Evolutionary conservation across 805 yeast species (phyloP).

Genomic region (Torulaspora quercuum): DNA sequence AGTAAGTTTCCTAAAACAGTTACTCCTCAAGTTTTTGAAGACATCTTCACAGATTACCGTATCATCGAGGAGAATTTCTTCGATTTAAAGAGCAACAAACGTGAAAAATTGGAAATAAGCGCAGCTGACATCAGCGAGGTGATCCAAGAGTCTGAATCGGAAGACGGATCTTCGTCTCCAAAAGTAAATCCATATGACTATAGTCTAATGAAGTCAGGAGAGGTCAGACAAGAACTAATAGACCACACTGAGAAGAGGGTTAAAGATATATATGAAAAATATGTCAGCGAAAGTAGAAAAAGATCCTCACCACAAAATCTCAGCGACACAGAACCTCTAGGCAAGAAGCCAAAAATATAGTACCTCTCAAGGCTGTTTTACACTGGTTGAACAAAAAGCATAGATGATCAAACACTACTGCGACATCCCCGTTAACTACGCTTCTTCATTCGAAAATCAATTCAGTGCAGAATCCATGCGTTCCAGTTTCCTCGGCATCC

Average conservation of each 20-base stretch:
- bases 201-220: conserved; percentile 29
- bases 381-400: too few species aligned
- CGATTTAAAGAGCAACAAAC: conserved; percentile 36
- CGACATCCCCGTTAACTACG: too few species aligned
- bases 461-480: too few species aligned
- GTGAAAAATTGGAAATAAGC: conserved; percentile 28
- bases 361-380: too few species aligned
- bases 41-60: conserved; percentile 31
- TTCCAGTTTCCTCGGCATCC: too few species aligned
- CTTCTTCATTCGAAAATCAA: too few species aligned
- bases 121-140: conserved; percentile 25
- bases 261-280: conserved; percentile 24
- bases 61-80: conserved; percentile 36
- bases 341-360: conserved; percentile 23
- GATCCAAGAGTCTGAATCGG: conserved; percentile 23
- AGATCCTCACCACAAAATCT: conserved; percentile 18
- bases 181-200: conserved; percentile 24
- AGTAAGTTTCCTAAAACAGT: conserved; percentile 29
- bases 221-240: conserved; percentile 30
- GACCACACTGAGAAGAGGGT: conserved; percentile 30
- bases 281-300: conserved; percentile 24
- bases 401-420: too few species aligned
- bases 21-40: conserved; percentile 23
- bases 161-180: background rate
- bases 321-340: conserved; percentile 9